Evolutionary conservation across 2,329 filamentous ascomycete species (phyloP).

Genomic region (Colletotrichum kahawae): DNA sequence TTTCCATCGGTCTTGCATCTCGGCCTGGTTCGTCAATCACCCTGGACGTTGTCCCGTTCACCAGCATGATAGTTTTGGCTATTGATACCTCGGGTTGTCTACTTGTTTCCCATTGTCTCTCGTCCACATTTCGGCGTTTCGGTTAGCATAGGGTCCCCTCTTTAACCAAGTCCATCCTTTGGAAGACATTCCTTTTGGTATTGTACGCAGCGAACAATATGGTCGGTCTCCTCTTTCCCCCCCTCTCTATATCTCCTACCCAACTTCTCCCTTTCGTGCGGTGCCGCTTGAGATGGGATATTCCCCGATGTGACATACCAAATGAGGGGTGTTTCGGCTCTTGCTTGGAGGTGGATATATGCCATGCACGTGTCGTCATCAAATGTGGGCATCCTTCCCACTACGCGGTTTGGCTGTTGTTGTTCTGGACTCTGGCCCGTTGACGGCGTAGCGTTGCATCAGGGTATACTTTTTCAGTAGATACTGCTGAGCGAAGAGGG

Average conservation of each 20-base stretch:
- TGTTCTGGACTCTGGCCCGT: background rate
- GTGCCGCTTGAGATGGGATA: background rate
- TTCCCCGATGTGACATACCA: background rate
- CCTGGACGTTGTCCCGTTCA: slow-evolving; percentile 70
- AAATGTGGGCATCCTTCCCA: background rate
- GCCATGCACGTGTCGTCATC: background rate
- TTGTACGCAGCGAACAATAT: background rate
- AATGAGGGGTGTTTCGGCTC: background rate
- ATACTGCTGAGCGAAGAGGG: background rate
- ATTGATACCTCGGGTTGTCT: slow-evolving; percentile 32
- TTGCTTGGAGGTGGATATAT: background rate
- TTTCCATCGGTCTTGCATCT: slow-evolving; percentile 66
- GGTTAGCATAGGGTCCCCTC: background rate
- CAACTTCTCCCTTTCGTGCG: background rate
- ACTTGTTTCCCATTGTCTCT: background rate
- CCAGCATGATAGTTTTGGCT: slow-evolving; percentile 66
- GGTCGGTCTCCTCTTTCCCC: background rate
- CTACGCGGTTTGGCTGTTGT: background rate
- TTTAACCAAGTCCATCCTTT: slow-evolving; percentile 12
- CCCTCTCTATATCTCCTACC: background rate
- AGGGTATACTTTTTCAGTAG: slow-evolving; percentile 3
- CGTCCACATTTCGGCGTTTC: slow-evolving; percentile 11
- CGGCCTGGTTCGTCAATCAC: slow-evolving; percentile 66
- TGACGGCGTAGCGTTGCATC: background rate
- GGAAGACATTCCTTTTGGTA: background rate